Base-by-base conservation (phyloP, 2,329 filamentous ascomycete species). In the Aspergillus alliaceus region DNA sequence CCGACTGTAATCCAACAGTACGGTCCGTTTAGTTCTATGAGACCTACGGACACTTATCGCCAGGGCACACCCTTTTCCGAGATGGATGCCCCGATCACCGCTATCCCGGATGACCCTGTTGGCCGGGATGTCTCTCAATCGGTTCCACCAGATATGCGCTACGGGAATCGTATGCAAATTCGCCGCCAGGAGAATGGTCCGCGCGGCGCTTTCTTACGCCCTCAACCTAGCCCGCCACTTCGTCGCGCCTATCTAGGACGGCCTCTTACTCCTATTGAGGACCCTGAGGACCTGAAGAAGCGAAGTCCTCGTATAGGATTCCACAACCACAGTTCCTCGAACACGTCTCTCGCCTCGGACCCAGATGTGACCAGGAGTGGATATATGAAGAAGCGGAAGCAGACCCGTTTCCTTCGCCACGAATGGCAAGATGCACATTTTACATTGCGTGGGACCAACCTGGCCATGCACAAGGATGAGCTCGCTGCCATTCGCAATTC, bases 351-450 rank as follows among this genome's bases (percentile, higher is more conserved):
- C 35, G n/a, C 35, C 5, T 20, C 35, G 35, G 37, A 42, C 22
- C n/a, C 25, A n/a, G 39, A 42, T 35, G 46, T 56, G 6, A 53
- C 35, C 12, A 37, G 48, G 5, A 85, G 90, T 50, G 95, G 95
- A 1, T 92, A 88, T 75, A 96, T 66, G 64, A 66, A 64, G 24
- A 65, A 65, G 40, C 61, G 63, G 6, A 64, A 64, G 25, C 51
- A 89, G 32, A 93, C 90, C 40, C 87, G 86, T 68, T 86, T 96
- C 79, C 83, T 97, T 56, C 90, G 92, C 37, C 90, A 96, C 74
- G 92, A 97, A 76, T 97, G 93, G 93, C 84, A 92, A 68, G 90
- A 96, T 70, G 86, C 90, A 63, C 95, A 93, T 77, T 95, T 95
- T 72, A 90, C 90, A 12, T 86, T 97, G 59, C 86, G 86, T 61